Evolutionary conservation across 441 rosid species (phyloP), one percentile per base, ranked within the genome.

Genomic region (Pelargonium fulgidum): DNA sequence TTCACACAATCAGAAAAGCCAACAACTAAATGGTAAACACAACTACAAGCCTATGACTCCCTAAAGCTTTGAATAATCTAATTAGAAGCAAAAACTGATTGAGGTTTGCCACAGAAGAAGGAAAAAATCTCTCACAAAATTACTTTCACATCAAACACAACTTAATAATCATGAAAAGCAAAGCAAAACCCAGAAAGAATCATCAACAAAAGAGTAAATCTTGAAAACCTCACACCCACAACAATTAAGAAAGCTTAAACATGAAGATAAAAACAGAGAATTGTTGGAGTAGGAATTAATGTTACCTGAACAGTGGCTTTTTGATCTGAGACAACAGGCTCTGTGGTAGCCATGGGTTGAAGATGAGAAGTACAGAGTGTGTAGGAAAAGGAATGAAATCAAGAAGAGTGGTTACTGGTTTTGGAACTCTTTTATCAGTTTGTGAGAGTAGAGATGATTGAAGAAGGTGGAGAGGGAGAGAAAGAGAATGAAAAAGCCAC

Each of bases 241-340:
- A 29, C 36, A 29, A 29, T 4, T 29, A 3, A 29, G 36, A 29
- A 29, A 29, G 36, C 4, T 3, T 29, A 29, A 52, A 52, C 59
- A 52, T 52, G 59, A 52, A 52, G 17, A 52, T n/a, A 3, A 52
- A 52, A 52, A 52, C 19, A 14, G 8, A 52, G 14, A 48, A 12
- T 47, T 10, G 36, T 3, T 29, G 6, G 36, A 29, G 36, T 29
- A 29, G 36, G 36, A 29, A 29, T 29, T 29, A 29, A 29, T 3
- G 36, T 48, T 14, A 52, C 59, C 59, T 52, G 20, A 69, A n/a
- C 56, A 72, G 66, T 8, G 47, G 73, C 1, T 1, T 48, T 69
- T 58, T 71, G 78, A 72, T 71, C 78, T 14, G 78, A 62, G 58
- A 61, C 69, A 72, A 72, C 74, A 62, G 78, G 72, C 45, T 75